phyloP scores from a whole-genome alignment of 257 asterid genomes.

The Misopates orontium region DNA sequence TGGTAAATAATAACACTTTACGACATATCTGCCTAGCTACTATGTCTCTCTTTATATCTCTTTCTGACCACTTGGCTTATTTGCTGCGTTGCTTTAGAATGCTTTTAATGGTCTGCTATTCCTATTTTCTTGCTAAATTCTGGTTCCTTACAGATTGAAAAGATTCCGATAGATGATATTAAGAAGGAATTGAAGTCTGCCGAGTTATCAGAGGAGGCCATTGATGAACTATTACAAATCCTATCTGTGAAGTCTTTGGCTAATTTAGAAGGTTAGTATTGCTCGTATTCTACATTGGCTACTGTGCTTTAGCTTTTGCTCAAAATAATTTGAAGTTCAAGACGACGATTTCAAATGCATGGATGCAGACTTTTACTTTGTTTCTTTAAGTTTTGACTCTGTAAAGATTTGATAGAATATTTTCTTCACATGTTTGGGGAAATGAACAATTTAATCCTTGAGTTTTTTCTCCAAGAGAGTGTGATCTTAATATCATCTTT shows the following conservation, averaged over 20 bases:
- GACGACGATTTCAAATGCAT: background rate
- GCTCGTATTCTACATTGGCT: constrained; percentile 13
- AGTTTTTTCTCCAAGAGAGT: constrained; percentile 12
- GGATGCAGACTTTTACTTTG: background rate
- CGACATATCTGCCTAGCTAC: too few relatives aligned
- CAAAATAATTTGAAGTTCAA: constrained; percentile 4
- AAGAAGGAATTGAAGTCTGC: constrained; percentile 78
- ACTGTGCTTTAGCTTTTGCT: constrained; percentile 6
- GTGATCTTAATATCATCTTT: background rate
- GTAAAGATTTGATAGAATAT: background rate
- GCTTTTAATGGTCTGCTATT: constrained; percentile 18
- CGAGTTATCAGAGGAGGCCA: constrained; percentile 79
- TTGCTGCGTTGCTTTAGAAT: background rate
- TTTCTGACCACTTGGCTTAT: background rate
- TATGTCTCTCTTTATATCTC: background rate
- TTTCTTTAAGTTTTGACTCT: background rate
- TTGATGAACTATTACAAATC: constrained; percentile 82
- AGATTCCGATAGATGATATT: constrained; percentile 87
- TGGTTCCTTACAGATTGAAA: constrained; percentile 63
- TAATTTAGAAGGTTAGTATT: constrained; percentile 72
- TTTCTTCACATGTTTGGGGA: background rate
- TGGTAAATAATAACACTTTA: too few relatives aligned
- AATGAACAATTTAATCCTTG: background rate
- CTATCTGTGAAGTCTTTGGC: constrained; percentile 78
- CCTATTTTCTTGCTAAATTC: background rate